Evolutionary conservation across 371 early-diverging fungal genomes (phyloP).

Genomic region (Dichotomocladium elegans): DNA sequence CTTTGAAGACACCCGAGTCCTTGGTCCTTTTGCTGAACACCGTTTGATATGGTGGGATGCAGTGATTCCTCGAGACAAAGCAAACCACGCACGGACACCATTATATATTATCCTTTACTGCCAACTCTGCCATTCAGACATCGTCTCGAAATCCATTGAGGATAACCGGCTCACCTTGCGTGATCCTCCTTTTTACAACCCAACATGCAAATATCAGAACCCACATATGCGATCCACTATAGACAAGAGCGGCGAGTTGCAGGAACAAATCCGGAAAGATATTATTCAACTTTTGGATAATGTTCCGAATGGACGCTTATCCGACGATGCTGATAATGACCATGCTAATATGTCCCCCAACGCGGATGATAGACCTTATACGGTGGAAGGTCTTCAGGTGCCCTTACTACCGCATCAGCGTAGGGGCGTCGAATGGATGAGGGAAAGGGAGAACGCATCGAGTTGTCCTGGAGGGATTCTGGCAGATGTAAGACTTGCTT

Average conservation of each 20-base stretch:
- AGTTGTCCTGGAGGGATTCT: slow-evolving; percentile 68
- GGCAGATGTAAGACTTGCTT: slow-evolving; percentile 56
- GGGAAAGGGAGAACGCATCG: slow-evolving; percentile 38
- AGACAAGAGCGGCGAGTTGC: neutral
- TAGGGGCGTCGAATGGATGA: slow-evolving; percentile 45
- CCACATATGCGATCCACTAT: slow-evolving; percentile 11
- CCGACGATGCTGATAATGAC: slow-evolving; percentile 3
- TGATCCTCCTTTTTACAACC: slow-evolving; percentile 38
- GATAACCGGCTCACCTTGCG: slow-evolving; percentile 11
- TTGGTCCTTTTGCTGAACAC: slow-evolving; percentile 40
- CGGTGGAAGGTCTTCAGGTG: slow-evolving; percentile 32
- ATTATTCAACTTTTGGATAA: slow-evolving; percentile 35
- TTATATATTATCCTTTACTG: slow-evolving; percentile 41
- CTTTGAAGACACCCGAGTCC: slow-evolving; percentile 35
- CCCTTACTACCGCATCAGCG: slow-evolving; percentile 36
- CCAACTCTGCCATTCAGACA: slow-evolving; percentile 10
- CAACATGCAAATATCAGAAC: slow-evolving; percentile 28
- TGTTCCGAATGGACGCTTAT: slow-evolving; percentile 21
- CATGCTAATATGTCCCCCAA: too few relatives aligned
- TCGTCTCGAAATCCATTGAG: slow-evolving; percentile 14
- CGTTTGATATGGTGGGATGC: slow-evolving; percentile 45
- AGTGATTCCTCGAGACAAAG: slow-evolving; percentile 37
- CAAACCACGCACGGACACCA: slow-evolving; percentile 27
- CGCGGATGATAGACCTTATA: too few relatives aligned
- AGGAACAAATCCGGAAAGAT: slow-evolving; percentile 25